Percentiles rank a stretch among this genome's conserved stretches.
Evolutionary conservation across 495 filamentous ascomycete genomes (phyloP).

Genomic region (Penicillium soppii): DNA sequence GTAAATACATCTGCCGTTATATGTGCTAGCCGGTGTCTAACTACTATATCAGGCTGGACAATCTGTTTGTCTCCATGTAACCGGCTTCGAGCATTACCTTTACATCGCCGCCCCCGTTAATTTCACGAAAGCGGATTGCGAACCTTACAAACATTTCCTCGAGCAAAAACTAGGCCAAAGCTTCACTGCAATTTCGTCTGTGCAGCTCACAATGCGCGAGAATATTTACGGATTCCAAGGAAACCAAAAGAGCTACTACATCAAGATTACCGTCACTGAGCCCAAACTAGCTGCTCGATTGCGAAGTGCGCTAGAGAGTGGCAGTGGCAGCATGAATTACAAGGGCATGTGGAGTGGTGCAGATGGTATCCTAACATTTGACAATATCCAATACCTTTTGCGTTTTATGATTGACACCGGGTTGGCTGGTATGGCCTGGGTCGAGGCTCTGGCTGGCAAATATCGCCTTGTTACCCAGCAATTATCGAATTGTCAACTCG

Average conservation of each 20-base stretch:
- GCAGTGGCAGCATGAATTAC: constrained; percentile 69
- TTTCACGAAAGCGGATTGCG: constrained; percentile 75
- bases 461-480: constrained; percentile 68
- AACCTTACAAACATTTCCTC: constrained; percentile 71
- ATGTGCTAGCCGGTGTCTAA: neutral
- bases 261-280: constrained; percentile 90
- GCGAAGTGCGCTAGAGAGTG: constrained; percentile 67
- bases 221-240: constrained; percentile 92
- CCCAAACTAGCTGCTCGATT: constrained; percentile 76
- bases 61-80: constrained; percentile 93
- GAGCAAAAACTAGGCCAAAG: constrained; percentile 69
- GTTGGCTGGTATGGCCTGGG: constrained; percentile 95
- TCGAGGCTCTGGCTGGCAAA: constrained; percentile 72
- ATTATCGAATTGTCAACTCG: constrained; percentile 93
- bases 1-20: constrained; percentile 31
- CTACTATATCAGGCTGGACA: constrained; percentile 62
- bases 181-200: constrained; percentile 64
- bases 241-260: constrained; percentile 84
- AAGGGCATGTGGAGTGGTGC: constrained; percentile 80
- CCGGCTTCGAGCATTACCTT: constrained; percentile 92
- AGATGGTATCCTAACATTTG: constrained; percentile 81
- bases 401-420: constrained; percentile 97
- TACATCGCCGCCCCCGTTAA: constrained; percentile 85
- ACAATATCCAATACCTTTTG: constrained; percentile 91
- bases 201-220: constrained; percentile 77